Percentiles rank a stretch among this genome's conserved stretches.
These are phyloP conservation scores for Zarea fungicola DNA, from an alignment of 2,329 filamentous ascomycete species.

Conservation along the genomic window DNA sequence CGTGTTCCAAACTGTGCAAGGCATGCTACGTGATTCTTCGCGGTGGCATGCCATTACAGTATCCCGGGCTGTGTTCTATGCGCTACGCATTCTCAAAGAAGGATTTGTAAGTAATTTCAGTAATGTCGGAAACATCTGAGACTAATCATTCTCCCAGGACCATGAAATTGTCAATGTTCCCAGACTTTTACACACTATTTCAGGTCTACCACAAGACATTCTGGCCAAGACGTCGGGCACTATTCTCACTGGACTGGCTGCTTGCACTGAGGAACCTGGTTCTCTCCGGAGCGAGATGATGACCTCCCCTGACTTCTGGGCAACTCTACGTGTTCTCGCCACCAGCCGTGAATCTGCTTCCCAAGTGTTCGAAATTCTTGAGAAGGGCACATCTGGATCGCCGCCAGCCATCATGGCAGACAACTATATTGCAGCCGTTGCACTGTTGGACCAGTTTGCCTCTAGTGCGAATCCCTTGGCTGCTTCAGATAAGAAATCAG, in stretches of 20 bases:
- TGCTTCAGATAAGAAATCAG: conserved; percentile 62
- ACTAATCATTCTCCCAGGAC: conserved; percentile 49
- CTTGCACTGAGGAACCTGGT: conserved; percentile 72
- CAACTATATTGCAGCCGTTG: conserved; percentile 87
- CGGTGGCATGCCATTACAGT: conserved; percentile 79
- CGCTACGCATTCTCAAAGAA: conserved; percentile 72
- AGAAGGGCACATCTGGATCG: conserved; percentile 67
- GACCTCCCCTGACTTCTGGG: conserved; percentile 96
- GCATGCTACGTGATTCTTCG: conserved; percentile 70
- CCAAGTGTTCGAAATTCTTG: conserved; percentile 81
- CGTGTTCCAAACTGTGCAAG: conserved; percentile 75
- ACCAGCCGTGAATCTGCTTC: conserved; percentile 64
- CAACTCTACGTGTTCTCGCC: conserved; percentile 72
- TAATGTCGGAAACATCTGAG: no score
- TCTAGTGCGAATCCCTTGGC: conserved; percentile 72
- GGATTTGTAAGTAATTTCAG: conserved; percentile 66
- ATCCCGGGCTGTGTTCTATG: conserved; percentile 79
- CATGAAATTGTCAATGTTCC: conserved; percentile 89
- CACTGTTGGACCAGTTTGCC: conserved; percentile 83
- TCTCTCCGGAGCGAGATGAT: conserved; percentile 87
- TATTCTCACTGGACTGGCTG: conserved; percentile 71
- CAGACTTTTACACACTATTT: conserved; percentile 85
- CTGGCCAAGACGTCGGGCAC: conserved; percentile 71
- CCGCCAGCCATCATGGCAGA: conserved; percentile 84
- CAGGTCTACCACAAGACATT: conserved; percentile 73